Evolutionary conservation across 345 rosid genomes (phyloP).

Genomic region (Hibiscus mutabilis): DNA sequence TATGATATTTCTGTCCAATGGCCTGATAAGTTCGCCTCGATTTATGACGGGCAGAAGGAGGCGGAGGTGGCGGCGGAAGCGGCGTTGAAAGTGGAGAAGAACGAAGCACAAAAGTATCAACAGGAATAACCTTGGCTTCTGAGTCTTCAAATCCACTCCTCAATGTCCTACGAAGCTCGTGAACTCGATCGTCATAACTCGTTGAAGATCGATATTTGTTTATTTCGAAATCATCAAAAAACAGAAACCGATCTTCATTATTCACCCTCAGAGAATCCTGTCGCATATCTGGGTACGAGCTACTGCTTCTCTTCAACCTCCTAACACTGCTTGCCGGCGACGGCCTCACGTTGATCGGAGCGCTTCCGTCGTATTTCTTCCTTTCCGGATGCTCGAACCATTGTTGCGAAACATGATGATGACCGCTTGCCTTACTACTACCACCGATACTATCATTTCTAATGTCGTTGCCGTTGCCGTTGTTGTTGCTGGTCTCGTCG

Average conservation of each 20-base stretch:
- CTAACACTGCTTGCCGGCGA: slow-evolving; percentile 21
- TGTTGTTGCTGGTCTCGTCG: slow-evolving; percentile 11
- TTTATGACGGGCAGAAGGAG: slow-evolving; percentile 21
- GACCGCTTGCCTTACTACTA: slow-evolving; percentile 9
- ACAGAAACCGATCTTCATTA: slow-evolving; percentile 48
- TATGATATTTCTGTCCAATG: slow-evolving; percentile 26
- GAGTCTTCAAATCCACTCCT: slow-evolving; percentile 31
- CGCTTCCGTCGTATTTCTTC: slow-evolving; percentile 24
- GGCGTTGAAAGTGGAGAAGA: slow-evolving; percentile 22
- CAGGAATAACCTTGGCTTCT: slow-evolving; percentile 42
- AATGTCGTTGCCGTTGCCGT: neutral
- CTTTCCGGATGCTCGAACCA: slow-evolving; percentile 44
- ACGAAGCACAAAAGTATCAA: slow-evolving; percentile 49
- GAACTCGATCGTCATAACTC: slow-evolving; percentile 3
- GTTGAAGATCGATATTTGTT: slow-evolving; percentile 24
- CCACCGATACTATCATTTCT: slow-evolving; percentile 6
- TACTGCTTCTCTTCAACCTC: slow-evolving; percentile 59
- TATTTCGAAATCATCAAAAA: slow-evolving; percentile 65
- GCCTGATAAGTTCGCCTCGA: slow-evolving; percentile 33
- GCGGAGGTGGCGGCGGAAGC: slow-evolving; percentile 31
- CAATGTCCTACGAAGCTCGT: slow-evolving; percentile 18
- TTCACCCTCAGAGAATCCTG: slow-evolving; percentile 37
- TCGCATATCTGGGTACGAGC: slow-evolving; percentile 74
- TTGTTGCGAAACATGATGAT: slow-evolving; percentile 12
- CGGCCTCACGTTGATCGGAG: slow-evolving; percentile 7